Base-by-base conservation (phyloP, 352 stramenopile species). In the Globisporangium takayamanum region DNA sequence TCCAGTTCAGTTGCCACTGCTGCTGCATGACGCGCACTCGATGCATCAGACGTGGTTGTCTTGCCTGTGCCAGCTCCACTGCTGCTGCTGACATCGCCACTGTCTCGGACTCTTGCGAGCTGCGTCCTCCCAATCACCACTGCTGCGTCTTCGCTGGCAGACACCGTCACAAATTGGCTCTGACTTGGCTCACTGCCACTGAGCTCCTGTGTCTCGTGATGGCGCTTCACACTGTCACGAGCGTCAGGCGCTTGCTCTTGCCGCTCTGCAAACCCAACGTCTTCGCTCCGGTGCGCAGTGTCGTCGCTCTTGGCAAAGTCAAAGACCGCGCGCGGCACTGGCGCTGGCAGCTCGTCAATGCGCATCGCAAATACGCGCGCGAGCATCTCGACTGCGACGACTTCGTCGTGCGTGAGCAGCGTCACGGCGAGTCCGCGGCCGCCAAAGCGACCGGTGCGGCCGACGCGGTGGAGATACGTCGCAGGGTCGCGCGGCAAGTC, bases 381-480 rank as follows among this genome's bases (percentile, higher is more conserved):
- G 49, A 92, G 69, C 26, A 87, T 62, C 16, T 77, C 59, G 53
- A 92, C 72, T 8, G 70, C 74, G 44, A 73, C 57, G 7, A 92
- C 70, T 51, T 90, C 77, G 44, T 63, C 62, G 4, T 51, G 57
- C 1, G 64, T 68, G 1, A 92, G 63, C 14, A 92, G 59, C 42
- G 82, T 90, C 59, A 90, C 78, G 55, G 80, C 82, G 26, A 92
- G 73, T 18, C 80, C 83, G 63, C 83, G 83, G 54, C 77, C 78
- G 26, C 83, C 83, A 64, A 91, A 92, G 49, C 83, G 80, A 2
- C 83, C 83, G 5, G 77, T 86, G 33, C 83, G 76, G 33, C 83
- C 83, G 39, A 92, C 79, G 28, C 83, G 78, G 57, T 92, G 83
- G 50, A 92, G 68, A 59, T 92, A 91, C 53, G 83, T 92, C 39